phyloP scores from a whole-genome alignment of 2,329 filamentous ascomycete genomes.

The Chrysoporthe deuterocubensis region DNA sequence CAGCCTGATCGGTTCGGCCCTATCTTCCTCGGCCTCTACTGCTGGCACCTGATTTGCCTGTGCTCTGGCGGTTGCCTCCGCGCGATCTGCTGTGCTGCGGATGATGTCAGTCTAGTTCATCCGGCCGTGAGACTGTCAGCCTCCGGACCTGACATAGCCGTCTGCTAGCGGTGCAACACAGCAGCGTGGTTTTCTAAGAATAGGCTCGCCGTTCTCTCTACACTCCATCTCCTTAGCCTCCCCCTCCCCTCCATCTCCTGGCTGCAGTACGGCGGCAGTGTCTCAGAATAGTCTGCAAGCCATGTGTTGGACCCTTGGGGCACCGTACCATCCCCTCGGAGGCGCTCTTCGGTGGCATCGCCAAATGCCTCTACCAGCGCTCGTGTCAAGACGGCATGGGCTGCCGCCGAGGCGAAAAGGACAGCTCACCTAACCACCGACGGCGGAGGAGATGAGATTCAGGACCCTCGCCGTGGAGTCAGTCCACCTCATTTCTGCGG shows the following conservation, averaged over 20 bases:
- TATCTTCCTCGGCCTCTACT: neutral
- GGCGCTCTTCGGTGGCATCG: neutral
- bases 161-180: constrained; percentile 20
- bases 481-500: constrained; percentile 20
- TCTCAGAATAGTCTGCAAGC: neutral
- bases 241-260: neutral
- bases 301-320: neutral
- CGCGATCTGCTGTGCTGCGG: constrained; percentile 18
- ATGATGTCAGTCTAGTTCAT: constrained; percentile 27
- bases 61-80: neutral
- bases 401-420: neutral
- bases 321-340: neutral
- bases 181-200: constrained; percentile 19
- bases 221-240: neutral
- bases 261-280: neutral
- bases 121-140: constrained; percentile 22
- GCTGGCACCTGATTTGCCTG: constrained; percentile 10
- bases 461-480: constrained; percentile 24
- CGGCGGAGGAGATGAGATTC: constrained; percentile 19
- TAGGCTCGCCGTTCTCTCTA: neutral
- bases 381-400: neutral
- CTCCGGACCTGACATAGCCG: constrained; percentile 23
- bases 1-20: constrained; percentile 18
- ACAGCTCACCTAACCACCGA: constrained; percentile 4
- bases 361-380: constrained; percentile 1